Evolutionary conservation across 208 protist genomes (phyloP).

Genomic region (Leishmania arabica): DNA sequence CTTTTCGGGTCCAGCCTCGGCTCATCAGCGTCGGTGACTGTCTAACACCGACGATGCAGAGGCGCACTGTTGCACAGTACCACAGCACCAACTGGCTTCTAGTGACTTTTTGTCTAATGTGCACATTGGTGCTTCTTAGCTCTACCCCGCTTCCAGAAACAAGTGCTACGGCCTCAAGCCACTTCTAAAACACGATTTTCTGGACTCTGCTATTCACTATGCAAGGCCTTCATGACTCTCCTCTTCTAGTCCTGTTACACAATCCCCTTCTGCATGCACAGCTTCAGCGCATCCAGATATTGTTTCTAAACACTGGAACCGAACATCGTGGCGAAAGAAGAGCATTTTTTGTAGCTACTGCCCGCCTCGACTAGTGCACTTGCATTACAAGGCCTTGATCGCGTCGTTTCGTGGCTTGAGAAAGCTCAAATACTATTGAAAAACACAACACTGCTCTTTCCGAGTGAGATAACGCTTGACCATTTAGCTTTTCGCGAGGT

Average conservation of each 20-base stretch:
- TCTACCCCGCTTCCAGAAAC: background rate
- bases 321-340: background rate
- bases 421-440: background rate
- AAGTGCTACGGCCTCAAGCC: background rate
- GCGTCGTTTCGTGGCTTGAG: background rate
- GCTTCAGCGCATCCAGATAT: background rate
- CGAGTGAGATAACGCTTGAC: background rate
- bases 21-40: background rate
- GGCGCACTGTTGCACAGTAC: background rate
- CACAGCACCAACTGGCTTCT: background rate
- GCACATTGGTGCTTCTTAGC: background rate
- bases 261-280: slow-evolving; percentile 5
- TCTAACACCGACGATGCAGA: background rate
- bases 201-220: background rate
- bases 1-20: background rate
- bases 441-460: background rate
- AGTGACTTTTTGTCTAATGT: background rate
- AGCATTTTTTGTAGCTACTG: background rate
- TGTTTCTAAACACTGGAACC: background rate
- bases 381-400: background rate
- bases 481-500: background rate
- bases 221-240: background rate
- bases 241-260: background rate
- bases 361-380: background rate
- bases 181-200: background rate